Evolutionary conservation across 805 yeast species (phyloP), one percentile per base, ranked within the genome.

Genomic region (Yamadazyma paraphyllophila): DNA sequence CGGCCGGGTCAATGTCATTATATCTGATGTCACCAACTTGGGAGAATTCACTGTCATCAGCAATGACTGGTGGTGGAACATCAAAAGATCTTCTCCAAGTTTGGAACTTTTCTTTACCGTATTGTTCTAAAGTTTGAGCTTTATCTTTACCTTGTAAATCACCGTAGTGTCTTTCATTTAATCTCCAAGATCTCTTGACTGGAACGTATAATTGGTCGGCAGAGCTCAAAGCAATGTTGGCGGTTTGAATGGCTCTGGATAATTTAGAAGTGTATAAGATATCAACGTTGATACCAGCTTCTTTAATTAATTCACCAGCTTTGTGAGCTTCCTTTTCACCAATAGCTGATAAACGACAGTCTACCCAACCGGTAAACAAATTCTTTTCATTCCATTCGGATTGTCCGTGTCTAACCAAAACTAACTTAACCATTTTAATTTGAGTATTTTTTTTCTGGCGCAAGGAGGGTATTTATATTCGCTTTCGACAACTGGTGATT

Each of bases 321-420:
- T 87, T 84, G 58, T 76, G 77, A 59, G 98, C 98, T 78, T 91
- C 98, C 67, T 83, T 78, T 67, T 78, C 81, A 73, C 98, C 98
- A 59, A 79, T 72, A 51, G 78, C 90, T 45, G 92, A 83, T 68
- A 91, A 81, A 63, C 80, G 76, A 59, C 89, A 96, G 72, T 91
- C 98, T 53, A 92, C 97, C 98, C 98, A 91, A 66, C 98, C 98
- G 71, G 97, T 91, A 85, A 91, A 91, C 59, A 91, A 80, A 82
- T 91, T 92, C 80, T 89, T 88, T 74, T 89, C 96, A 74, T 91
- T 91, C 98, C 98, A 91, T 73, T 88, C 97, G 76, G 96, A 88
- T 80, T 92, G 96, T 63, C 98, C 98, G 91, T 91, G 98, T 81
- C 98, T 91, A 59, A 92, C 90, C 67, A 91, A 80, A 67, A 91